Conservation (phyloP, 805 yeast species). For the Kuraishia capsulata region DNA sequence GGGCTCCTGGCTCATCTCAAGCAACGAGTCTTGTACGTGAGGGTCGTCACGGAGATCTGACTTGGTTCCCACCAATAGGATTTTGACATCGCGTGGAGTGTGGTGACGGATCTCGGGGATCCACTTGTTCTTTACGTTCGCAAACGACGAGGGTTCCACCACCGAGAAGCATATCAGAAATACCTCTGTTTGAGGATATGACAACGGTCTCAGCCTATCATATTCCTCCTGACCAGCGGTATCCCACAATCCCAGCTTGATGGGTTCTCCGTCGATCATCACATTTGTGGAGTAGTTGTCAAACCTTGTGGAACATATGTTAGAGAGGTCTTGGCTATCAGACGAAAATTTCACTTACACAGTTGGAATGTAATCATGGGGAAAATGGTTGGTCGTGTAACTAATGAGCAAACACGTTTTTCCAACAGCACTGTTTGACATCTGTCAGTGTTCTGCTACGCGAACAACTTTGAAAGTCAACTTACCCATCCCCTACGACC, state of each 20-base stretch:
- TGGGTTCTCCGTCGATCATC: constrained; percentile 72
- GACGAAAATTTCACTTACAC: constrained; percentile 37
- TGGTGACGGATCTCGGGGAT: constrained; percentile 83
- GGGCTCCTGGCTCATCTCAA: constrained; percentile 54
- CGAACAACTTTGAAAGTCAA: constrained; percentile 5
- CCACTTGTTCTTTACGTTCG: constrained; percentile 76
- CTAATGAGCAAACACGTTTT: constrained; percentile 83
- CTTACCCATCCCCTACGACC: constrained; percentile 82
- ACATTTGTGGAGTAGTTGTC: constrained; percentile 87
- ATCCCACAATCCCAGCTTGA: constrained; percentile 88
- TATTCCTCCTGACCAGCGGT: constrained; percentile 94
- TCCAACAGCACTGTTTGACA: constrained; percentile 75
- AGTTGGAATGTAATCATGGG: constrained; percentile 89
- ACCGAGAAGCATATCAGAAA: constrained; percentile 82
- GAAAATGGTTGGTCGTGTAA: constrained; percentile 87
- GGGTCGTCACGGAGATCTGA: constrained; percentile 78
- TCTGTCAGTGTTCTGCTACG: too few species aligned
- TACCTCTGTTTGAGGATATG: constrained; percentile 88
- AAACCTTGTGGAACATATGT: constrained; percentile 32
- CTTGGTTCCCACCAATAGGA: constrained; percentile 82
- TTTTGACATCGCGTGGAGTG: constrained; percentile 60
- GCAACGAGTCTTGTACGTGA: constrained; percentile 60
- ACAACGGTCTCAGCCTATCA: constrained; percentile 80
- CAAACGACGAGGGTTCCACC: constrained; percentile 70
- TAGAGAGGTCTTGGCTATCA: neutral